A percentile compares a stretch with the other conserved stretches of the same genome.
Conservation (phyloP, 78 protist species). For the slime mould (Dictyostelium discoideum) region DNA sequence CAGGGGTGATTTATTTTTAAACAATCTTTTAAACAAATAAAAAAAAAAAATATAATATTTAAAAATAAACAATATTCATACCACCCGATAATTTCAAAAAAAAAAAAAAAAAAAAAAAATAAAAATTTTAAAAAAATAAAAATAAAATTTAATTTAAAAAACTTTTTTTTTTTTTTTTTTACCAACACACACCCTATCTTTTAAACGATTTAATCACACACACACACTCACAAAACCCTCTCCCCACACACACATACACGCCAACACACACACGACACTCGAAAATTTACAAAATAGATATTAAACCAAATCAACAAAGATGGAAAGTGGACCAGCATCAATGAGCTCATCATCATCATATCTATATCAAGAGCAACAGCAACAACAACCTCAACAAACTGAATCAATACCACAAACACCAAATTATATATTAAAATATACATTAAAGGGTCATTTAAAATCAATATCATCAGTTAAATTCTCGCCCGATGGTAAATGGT, state of each 20-base stretch:
- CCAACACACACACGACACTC: background rate
- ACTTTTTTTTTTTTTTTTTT: background rate
- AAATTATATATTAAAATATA: constrained; percentile 31
- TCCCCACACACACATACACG: background rate
- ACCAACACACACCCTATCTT: background rate
- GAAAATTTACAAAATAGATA: background rate
- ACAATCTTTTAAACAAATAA: background rate
- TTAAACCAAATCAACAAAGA: background rate
- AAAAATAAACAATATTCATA: background rate
- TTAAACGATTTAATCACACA: background rate
- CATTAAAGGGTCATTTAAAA: constrained; percentile 88
- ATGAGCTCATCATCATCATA: background rate
- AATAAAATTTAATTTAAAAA: too few species aligned
- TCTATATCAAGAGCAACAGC: background rate
- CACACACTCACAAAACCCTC: background rate
- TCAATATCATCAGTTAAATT: constrained; percentile 93
- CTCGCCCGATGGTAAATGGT: constrained; percentile 90
- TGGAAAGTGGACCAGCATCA: background rate
- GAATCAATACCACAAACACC: background rate
- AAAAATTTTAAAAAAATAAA: background rate
- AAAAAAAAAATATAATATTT: background rate
- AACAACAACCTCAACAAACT: background rate
- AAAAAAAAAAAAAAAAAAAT: too few species aligned
- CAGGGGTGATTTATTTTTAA: background rate
- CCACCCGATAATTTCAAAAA: background rate